Evolutionary conservation across 129 eudicot species (phyloP).

Genomic region (Flaveria linearis): DNA sequence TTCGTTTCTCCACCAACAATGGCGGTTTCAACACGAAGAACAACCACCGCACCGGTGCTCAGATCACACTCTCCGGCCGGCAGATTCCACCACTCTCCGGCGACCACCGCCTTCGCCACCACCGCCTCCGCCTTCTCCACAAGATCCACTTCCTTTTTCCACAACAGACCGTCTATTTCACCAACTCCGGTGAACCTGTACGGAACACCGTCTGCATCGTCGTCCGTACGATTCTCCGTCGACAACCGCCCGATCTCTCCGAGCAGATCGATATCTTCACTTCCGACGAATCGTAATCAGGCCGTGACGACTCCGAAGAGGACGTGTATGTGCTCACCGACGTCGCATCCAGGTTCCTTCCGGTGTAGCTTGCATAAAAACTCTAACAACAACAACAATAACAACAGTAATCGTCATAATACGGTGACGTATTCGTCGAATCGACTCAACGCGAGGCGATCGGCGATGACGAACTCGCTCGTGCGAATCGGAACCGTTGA

Average conservation of each 20-base stretch:
- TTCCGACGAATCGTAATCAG: conserved; percentile 36
- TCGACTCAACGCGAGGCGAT: conserved; percentile 67
- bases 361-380: conserved; percentile 77
- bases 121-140: conserved; percentile 46
- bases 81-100: conserved; percentile 35
- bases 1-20: conserved; percentile 25
- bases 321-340: conserved; percentile 93
- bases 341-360: conserved; percentile 92
- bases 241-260: conserved; percentile 59
- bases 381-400: neutral
- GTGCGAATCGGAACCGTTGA: conserved; percentile 85
- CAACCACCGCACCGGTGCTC: conserved; percentile 47
- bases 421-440: conserved; percentile 55
- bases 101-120: conserved; percentile 39
- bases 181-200: conserved; percentile 47
- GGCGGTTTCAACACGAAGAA: conserved; percentile 54
- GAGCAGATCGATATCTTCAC: conserved; percentile 51
- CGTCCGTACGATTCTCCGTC: conserved; percentile 52
- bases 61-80: conserved; percentile 65
- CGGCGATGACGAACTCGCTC: conserved; percentile 89
- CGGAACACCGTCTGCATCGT: conserved; percentile 26
- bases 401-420: neutral
- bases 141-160: conserved; percentile 33
- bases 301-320: conserved; percentile 50
- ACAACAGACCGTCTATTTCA: conserved; percentile 38